phyloP scores from a whole-genome alignment of 1,139 yeast species.

The Lodderomyces metapsilosis region DNA sequence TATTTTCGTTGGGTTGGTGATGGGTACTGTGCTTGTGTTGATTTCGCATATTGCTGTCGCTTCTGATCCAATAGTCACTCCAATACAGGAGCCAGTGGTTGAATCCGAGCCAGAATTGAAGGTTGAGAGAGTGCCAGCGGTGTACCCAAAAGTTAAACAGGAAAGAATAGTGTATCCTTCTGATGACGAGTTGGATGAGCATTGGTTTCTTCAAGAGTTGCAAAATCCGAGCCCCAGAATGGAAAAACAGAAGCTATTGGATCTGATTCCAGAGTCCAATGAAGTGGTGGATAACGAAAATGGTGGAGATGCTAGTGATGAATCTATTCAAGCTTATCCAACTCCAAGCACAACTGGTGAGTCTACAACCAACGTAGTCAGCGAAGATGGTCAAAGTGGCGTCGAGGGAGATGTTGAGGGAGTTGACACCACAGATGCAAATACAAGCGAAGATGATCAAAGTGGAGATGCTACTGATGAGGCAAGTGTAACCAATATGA shows the following conservation, averaged over 20 bases:
- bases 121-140: background rate
- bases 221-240: too few relatives aligned
- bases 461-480: background rate
- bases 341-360: background rate
- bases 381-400: background rate
- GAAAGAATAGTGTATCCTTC: background rate
- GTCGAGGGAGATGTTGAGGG: background rate
- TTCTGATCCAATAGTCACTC: too few relatives aligned
- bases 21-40: slow-evolving; percentile 1
- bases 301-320: background rate
- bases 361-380: background rate
- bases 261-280: too few relatives aligned
- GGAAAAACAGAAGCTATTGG: too few relatives aligned
- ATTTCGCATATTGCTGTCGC: too few relatives aligned
- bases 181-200: slow-evolving; percentile 1
- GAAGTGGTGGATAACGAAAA: too few relatives aligned
- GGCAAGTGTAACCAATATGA: background rate
- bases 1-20: background rate
- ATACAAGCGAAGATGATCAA: background rate
- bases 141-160: slow-evolving; percentile 1
- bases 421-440: background rate
- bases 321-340: background rate
- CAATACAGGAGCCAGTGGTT: too few relatives aligned
- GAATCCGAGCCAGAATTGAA: too few relatives aligned
- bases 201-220: background rate